These are phyloP conservation scores for Didymella sp. DNA, from an alignment of 2,329 filamentous ascomycete genomes.

Conservation along the genomic window DNA sequence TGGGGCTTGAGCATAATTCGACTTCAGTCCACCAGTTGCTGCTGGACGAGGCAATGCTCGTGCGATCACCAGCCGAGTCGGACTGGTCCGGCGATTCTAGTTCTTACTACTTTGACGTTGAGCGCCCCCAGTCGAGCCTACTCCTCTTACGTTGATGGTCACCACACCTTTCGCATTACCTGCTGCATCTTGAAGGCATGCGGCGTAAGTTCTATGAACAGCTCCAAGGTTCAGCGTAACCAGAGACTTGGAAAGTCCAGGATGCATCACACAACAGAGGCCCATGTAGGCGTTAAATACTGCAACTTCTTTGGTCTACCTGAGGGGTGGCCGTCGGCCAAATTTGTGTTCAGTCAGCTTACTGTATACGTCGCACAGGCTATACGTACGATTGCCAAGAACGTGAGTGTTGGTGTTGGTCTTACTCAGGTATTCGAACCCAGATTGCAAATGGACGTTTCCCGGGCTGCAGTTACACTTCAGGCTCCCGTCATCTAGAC, in stretches of 20 bases:
- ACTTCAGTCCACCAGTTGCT: constrained; percentile 3
- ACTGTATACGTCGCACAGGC: background rate
- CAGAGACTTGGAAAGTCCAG: background rate
- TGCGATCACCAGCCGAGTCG: background rate
- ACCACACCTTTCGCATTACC: background rate
- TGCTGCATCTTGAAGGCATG: background rate
- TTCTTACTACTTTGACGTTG: background rate
- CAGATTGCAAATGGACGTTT: background rate
- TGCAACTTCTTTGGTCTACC: background rate
- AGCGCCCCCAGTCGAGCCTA: background rate
- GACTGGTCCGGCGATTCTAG: background rate
- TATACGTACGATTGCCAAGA: background rate
- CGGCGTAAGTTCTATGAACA: background rate
- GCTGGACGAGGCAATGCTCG: background rate
- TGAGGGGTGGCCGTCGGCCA: background rate
- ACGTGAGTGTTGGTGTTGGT: background rate
- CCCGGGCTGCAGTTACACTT: background rate
- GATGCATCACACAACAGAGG: background rate
- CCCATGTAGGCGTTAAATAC: background rate
- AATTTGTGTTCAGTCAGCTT: constrained; percentile 4
- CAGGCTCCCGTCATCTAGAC: background rate
- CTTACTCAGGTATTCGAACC: background rate
- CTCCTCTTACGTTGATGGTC: background rate
- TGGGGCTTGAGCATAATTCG: constrained; percentile 11
- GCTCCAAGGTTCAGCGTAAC: background rate